Base-by-base conservation (phyloP, 768 basidiomycete species). In the Pleurotus ostreatus region DNA sequence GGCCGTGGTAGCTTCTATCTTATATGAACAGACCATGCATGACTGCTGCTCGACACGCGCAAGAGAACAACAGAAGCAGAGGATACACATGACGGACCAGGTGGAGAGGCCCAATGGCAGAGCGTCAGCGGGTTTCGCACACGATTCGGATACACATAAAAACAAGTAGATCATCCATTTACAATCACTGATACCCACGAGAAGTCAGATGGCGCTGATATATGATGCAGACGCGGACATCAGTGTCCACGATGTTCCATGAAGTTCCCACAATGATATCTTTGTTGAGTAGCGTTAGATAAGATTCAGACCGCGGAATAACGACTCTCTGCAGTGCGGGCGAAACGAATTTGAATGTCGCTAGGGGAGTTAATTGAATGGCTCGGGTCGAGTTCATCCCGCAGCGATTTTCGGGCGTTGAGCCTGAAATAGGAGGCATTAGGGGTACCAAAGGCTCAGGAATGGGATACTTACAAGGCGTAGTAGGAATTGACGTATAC, bases 401-500 rank as follows among this genome's bases (percentile, higher is more conserved):
- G 46, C 11, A 57, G 49, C 15, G 30, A 8, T 20, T 57, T 38
- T 40, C 56, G 56, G 34, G 56, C 56, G 23, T 57, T 57, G 49
- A 43, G 40, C 34, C 56, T 57, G 13, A n/a, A n/a, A 51, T 12
- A 56, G 9, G 25, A 4, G 23, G 38, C 1, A 12, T 43, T 26
- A 57, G 30, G 18, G 37, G 16, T 41, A 34, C 11, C 11, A 30
- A 22, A 26, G 39, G 20, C 43, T 11, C 16, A 37, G 12, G 47
- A 37, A 30, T 5, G 20, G 9, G 26, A 37, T 18, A 34, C 49
- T n/a, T 30, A 57, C 56, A 57, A 22, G 13, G 56, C 56, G 18
- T 51, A 41, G 25, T 43, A 48, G 12, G 47, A 57, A 23, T 57
- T 57, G 13, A 48, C 40, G 26, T 57, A 57, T 44, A 57, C 56